Base-by-base conservation (phyloP, 106 monocot genomes). In the Allium cepa region DNA sequence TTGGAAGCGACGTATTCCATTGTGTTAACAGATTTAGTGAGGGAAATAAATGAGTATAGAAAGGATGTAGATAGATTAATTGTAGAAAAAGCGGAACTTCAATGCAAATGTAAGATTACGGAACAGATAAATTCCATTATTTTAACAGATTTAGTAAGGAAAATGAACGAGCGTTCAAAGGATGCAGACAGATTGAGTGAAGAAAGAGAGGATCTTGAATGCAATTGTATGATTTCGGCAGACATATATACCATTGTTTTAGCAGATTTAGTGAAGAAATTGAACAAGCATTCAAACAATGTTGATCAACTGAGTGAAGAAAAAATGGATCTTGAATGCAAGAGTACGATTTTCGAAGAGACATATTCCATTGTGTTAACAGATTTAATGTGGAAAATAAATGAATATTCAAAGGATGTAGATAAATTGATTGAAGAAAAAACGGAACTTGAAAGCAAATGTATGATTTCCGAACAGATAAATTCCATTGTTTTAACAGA, bases 241-340 rank as follows among this genome's bases (percentile, higher is more conserved):
- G 71, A 80, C 7, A 69, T 17, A 11, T 64, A 75, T 80, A 61
- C 69, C 51, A 69, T 68, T 46, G n/a, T 63, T 56, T 72, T 75
- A 10, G 47, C 36, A 36, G 36, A 36, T 36, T 36, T 36, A 36
- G 36, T 36, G 36, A 36, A 4, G 36, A 36, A 5, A 36, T 36
- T 36, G 36, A 36, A 36, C 36, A 5, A 59, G 45, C 14, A 56
- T 8, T 49, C 11, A 56, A 56, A 79, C 22, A 72, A 72, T 6
- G 56, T 57, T 51, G 63, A 66, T n/a, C 27, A 74, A 9, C 26
- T 84, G 49, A 71, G 70, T 28, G 61, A 69, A 77, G 70, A 80
- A 22, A 71, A 62, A 18, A 45, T n/a, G 4, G 69, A 83, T 68
- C 12, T 56, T 62, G 64, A 69, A 8, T 63, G 60, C 45, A 69